These are phyloP conservation scores for Lagenidium giganteum DNA, from an alignment of 352 stramenopile species.

Conservation along the genomic window DNA sequence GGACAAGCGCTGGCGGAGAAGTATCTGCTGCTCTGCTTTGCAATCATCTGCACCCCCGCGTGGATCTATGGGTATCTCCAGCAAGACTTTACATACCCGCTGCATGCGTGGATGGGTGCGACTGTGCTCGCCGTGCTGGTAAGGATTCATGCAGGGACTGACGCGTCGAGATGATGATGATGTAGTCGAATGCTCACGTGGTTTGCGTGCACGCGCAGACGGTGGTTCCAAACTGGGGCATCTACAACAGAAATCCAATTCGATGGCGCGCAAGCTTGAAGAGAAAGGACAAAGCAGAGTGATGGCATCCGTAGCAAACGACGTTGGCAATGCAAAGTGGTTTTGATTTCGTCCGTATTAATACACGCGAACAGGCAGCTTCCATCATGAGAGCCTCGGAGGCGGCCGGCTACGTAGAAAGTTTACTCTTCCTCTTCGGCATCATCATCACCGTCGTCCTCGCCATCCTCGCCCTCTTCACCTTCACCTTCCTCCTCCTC, in stretches of 20 bases:
- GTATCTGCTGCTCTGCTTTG: slow-evolving; percentile 57
- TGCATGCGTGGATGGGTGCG: slow-evolving; percentile 64
- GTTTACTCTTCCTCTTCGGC: slow-evolving; percentile 30
- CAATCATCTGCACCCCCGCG: slow-evolving; percentile 68
- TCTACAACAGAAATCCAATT: slow-evolving; percentile 83
- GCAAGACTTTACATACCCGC: slow-evolving; percentile 77
- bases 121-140: slow-evolving; percentile 59
- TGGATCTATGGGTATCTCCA: slow-evolving; percentile 83
- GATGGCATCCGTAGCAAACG: slow-evolving; percentile 17
- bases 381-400: not conserved
- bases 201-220: slow-evolving; percentile 22
- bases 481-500: slow-evolving; percentile 34
- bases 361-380: not conserved
- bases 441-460: slow-evolving; percentile 29
- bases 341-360: not conserved
- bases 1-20: slow-evolving; percentile 67
- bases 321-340: slow-evolving; percentile 2
- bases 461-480: slow-evolving; percentile 27
- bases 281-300: slow-evolving; percentile 62
- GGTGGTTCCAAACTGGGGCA: slow-evolving; percentile 74
- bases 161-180: not conserved
- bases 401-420: too few species aligned
- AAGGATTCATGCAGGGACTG: slow-evolving; percentile 3
- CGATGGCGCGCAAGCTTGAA: slow-evolving; percentile 76
- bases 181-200: not conserved